These are phyloP conservation scores for Hura crepitans DNA, from an alignment of 441 rosid species.

Conservation along the genomic window DNA sequence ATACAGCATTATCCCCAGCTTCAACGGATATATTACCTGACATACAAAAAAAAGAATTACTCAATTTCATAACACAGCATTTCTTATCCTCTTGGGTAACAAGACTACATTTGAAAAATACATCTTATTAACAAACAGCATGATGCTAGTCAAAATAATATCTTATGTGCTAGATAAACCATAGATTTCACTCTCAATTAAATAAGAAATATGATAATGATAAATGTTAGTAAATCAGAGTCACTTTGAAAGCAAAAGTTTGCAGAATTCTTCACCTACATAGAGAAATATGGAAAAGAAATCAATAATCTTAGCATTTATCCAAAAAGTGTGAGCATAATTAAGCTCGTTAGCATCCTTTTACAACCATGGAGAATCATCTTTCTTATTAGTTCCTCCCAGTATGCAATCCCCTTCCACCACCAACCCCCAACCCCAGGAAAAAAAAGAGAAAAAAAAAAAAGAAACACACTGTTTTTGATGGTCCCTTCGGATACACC, in stretches of 20 bases:
- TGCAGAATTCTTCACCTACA: background rate
- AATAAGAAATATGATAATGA: background rate
- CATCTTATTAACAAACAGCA: background rate
- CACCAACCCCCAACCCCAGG: no score
- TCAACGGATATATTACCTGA: slow-evolving; percentile 41
- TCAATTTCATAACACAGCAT: background rate
- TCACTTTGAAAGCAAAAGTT: background rate
- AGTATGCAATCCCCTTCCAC: no score
- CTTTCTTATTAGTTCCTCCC: background rate
- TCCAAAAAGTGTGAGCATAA: background rate
- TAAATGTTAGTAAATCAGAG: no score
- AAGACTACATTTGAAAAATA: background rate
- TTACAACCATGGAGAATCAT: background rate
- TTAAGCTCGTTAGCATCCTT: background rate
- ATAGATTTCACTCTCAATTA: background rate
- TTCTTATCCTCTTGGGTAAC: background rate
- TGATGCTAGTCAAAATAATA: background rate
- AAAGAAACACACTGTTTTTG: background rate
- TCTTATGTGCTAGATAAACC: background rate
- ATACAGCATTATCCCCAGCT: slow-evolving; percentile 31
- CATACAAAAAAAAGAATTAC: slow-evolving; percentile 18
- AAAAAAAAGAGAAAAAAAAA: no score
- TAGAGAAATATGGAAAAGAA: background rate
- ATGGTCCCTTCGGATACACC: background rate
- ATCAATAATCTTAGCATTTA: background rate